Percentiles rank a stretch among this genome's conserved stretches.
Conservation (phyloP, 192 early-diverging fungal species). For the Rhizophlyctis rosea region DNA sequence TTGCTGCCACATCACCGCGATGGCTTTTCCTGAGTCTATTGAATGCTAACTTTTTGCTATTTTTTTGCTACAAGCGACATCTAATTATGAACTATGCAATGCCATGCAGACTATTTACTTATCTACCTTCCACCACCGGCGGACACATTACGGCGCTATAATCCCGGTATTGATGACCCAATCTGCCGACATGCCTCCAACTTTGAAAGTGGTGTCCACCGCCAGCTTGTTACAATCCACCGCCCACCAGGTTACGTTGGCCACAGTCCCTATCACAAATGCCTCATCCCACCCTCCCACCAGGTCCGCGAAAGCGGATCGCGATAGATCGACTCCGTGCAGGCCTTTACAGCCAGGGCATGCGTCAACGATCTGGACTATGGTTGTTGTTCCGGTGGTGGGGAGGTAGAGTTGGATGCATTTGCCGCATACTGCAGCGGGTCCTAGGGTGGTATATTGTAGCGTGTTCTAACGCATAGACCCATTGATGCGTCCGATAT, state of each 20-base stretch:
- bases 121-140: no score
- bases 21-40: no score
- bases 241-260: slow-evolving; percentile 11
- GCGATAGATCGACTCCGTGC: slow-evolving; percentile 25
- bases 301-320: slow-evolving; percentile 14
- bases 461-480: slow-evolving; percentile 25
- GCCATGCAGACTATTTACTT: no score
- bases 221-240: slow-evolving; percentile 5
- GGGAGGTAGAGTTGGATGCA: slow-evolving; percentile 5
- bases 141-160: no score
- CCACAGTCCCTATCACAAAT: slow-evolving; percentile 4
- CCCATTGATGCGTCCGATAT: neutral
- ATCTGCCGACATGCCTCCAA: slow-evolving; percentile 16
- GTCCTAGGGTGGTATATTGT: slow-evolving; percentile 2
- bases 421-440: slow-evolving; percentile 13
- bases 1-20: no score
- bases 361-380: slow-evolving; percentile 25
- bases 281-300: slow-evolving; percentile 19
- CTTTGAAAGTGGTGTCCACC: slow-evolving; percentile 1
- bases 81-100: no score
- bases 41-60: no score
- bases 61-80: no score
- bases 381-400: neutral
- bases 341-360: slow-evolving; percentile 24
- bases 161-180: no score